Evolutionary conservation across 139 green algal species (phyloP).

Genomic region (Picochlorum sp.): DNA sequence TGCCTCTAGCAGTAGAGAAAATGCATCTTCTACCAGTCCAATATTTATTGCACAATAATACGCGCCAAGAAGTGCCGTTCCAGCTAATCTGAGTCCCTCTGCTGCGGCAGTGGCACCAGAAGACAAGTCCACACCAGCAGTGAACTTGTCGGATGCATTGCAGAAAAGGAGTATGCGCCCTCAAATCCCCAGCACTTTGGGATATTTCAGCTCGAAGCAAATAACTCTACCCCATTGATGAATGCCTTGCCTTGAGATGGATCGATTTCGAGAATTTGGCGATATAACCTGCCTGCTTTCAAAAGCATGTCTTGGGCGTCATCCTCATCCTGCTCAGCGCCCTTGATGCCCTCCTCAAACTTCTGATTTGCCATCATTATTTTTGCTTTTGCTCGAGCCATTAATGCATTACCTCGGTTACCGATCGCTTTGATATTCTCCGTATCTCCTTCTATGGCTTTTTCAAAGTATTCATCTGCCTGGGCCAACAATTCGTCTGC

Average conservation of each 20-base stretch:
- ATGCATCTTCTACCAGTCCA: neutral
- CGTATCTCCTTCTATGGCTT: constrained; percentile 3
- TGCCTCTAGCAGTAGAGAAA: neutral
- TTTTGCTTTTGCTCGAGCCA: constrained; percentile 18
- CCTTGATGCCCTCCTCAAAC: neutral
- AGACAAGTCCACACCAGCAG: constrained; percentile 20
- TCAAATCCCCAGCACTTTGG: constrained; percentile 1
- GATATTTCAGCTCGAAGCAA: constrained; percentile 27
- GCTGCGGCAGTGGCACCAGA: neutral
- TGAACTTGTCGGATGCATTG: constrained; percentile 31
- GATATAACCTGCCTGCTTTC: constrained; percentile 25
- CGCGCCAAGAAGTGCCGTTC: neutral
- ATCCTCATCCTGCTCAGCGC: constrained; percentile 1
- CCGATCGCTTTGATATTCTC: constrained; percentile 17
- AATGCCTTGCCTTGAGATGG: constrained; percentile 14
- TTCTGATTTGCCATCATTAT: neutral
- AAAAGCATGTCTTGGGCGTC: constrained; percentile 29
- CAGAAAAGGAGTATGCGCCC: constrained; percentile 13
- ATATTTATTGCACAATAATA: neutral
- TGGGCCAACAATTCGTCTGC: neutral
- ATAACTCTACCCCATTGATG: constrained; percentile 31
- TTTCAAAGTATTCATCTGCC: constrained; percentile 5
- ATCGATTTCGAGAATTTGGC: constrained; percentile 15
- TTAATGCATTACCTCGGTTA: constrained; percentile 28
- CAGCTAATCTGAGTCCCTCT: neutral